Conservation (phyloP, 1,284 basidiomycete species). For the Grifola frondosa region DNA sequence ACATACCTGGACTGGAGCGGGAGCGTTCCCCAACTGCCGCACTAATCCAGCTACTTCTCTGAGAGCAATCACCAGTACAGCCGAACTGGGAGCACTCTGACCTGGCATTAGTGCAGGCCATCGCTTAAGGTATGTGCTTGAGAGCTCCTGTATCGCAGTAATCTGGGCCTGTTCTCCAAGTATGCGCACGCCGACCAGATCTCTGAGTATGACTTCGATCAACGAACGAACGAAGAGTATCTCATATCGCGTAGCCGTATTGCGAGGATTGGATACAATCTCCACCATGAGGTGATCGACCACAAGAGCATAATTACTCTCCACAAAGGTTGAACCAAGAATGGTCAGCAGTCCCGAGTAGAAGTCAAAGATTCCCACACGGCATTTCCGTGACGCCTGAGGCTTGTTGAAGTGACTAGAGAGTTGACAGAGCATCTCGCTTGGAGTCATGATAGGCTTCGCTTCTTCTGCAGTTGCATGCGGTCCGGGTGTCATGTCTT, state of each 20-base stretch:
- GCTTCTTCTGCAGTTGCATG: slow-evolving; percentile 56
- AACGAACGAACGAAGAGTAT: slow-evolving; percentile 71
- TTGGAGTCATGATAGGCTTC: slow-evolving; percentile 73
- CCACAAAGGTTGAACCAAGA: slow-evolving; percentile 80
- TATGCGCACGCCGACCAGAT: slow-evolving; percentile 86
- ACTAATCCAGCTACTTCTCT: slow-evolving; percentile 85
- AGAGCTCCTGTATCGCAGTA: slow-evolving; percentile 84
- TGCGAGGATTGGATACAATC: slow-evolving; percentile 61
- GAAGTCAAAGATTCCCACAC: slow-evolving; percentile 87
- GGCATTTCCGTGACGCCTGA: slow-evolving; percentile 64
- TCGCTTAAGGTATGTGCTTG: slow-evolving; percentile 78
- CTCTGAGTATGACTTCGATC: slow-evolving; percentile 77
- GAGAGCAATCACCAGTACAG: slow-evolving; percentile 76
- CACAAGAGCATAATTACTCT: slow-evolving; percentile 80
- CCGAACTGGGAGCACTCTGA: slow-evolving; percentile 68
- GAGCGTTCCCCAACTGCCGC: slow-evolving; percentile 89
- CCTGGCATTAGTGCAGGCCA: slow-evolving; percentile 95
- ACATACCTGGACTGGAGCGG: slow-evolving; percentile 78
- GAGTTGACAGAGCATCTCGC: slow-evolving; percentile 82
- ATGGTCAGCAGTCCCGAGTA: slow-evolving; percentile 79
- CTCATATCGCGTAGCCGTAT: slow-evolving; percentile 67
- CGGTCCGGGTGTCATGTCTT: slow-evolving; percentile 46
- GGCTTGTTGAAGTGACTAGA: slow-evolving; percentile 81
- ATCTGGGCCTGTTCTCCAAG: slow-evolving; percentile 94
- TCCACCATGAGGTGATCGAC: slow-evolving; percentile 80